phyloP scores from a whole-genome alignment of 345 rosid genomes.

The Eucalyptus sp. region DNA sequence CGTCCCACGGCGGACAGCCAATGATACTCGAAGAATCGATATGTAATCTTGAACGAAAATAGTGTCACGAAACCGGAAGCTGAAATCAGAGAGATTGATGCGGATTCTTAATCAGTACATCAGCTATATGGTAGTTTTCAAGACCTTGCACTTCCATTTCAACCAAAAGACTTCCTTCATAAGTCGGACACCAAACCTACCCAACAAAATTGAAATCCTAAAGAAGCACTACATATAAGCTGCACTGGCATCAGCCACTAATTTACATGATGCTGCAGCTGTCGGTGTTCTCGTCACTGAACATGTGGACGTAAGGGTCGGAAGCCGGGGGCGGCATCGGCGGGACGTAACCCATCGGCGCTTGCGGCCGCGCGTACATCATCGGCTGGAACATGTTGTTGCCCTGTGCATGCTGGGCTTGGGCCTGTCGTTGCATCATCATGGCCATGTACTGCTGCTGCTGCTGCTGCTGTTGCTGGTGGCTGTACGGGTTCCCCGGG shows the following conservation, averaged over 20 bases:
- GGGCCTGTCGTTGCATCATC: slow-evolving; percentile 47
- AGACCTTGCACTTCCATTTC: not conserved
- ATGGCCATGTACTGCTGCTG: slow-evolving; percentile 33
- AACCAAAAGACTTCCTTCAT: not conserved
- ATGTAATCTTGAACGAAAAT: not conserved
- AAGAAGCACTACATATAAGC: not conserved
- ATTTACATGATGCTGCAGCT: slow-evolving; percentile 87
- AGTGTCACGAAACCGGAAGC: too few species aligned
- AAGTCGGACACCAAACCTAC: not conserved
- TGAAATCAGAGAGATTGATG: not conserved
- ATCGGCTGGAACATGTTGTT: slow-evolving; percentile 71
- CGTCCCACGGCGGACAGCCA: not conserved
- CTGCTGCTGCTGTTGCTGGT: slow-evolving; percentile 10
- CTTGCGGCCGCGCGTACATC: slow-evolving; percentile 73
- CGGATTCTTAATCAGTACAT: not conserved
- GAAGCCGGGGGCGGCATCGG: slow-evolving; percentile 36
- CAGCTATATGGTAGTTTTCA: not conserved
- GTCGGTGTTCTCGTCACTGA: slow-evolving; percentile 83
- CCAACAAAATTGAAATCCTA: not conserved
- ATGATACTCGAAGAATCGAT: not conserved
- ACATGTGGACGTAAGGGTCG: slow-evolving; percentile 56
- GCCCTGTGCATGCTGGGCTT: slow-evolving; percentile 9
- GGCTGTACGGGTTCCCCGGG: slow-evolving; percentile 40
- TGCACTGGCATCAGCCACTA: not conserved
- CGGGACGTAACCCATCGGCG: slow-evolving; percentile 44